phyloP scores from a whole-genome alignment of 2,329 filamentous ascomycete species.

The Colletotrichum brevisporum region DNA sequence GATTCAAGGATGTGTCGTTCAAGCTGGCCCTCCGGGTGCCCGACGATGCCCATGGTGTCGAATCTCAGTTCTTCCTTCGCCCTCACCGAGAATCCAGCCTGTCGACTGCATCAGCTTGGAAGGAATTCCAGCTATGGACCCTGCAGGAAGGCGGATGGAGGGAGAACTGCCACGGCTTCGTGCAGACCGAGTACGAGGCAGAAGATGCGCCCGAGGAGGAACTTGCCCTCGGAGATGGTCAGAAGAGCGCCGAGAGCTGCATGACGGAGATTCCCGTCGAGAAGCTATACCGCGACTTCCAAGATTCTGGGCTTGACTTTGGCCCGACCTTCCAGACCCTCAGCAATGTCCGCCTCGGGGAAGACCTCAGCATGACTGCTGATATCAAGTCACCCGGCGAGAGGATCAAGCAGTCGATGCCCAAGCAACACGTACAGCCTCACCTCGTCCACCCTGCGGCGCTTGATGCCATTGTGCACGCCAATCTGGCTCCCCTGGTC shows the following conservation, averaged over 20 bases:
- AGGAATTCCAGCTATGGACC: conserved; percentile 46
- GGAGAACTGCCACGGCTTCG: conserved; percentile 47
- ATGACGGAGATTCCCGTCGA: conserved; percentile 27
- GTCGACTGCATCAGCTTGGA: conserved; percentile 39
- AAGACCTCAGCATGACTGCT: conserved; percentile 24
- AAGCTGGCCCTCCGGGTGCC: conserved; percentile 42
- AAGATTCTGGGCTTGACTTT: conserved; percentile 40
- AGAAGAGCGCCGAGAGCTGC: not conserved
- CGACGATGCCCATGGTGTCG: conserved; percentile 36
- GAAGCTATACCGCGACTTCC: conserved; percentile 39
- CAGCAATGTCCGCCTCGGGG: conserved; percentile 28
- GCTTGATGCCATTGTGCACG: conserved; percentile 52
- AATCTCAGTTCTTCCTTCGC: conserved; percentile 42
- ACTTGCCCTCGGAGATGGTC: not conserved
- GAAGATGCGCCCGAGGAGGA: conserved; percentile 2
- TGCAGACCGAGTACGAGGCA: conserved; percentile 40
- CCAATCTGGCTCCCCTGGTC: conserved; percentile 36
- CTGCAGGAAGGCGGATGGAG: conserved; percentile 42
- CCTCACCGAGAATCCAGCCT: conserved; percentile 41
- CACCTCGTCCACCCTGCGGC: conserved; percentile 54
- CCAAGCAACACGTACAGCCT: conserved; percentile 43
- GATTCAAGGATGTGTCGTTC: conserved; percentile 44
- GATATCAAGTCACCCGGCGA: conserved; percentile 22
- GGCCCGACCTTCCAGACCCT: conserved; percentile 42
- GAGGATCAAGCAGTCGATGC: conserved; percentile 40